Evolutionary conservation across 2,329 filamentous ascomycete species (phyloP).

Genomic region (Microdochium nivale): DNA sequence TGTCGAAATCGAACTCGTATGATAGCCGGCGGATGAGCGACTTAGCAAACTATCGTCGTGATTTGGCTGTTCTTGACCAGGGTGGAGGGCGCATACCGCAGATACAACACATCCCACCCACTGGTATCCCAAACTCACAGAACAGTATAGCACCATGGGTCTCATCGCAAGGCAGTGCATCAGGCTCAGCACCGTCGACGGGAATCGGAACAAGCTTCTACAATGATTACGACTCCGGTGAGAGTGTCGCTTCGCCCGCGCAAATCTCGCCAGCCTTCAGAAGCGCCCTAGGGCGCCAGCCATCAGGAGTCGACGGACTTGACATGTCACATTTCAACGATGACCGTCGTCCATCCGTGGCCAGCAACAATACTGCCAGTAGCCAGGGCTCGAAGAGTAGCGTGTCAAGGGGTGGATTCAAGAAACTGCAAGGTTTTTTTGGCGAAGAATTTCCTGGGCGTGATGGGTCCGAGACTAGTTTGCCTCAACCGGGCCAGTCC

Average conservation of each 20-base stretch:
- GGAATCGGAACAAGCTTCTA: slow-evolving; percentile 53
- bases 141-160: slow-evolving; percentile 53
- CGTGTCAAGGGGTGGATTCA: slow-evolving; percentile 60
- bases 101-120: slow-evolving; percentile 50
- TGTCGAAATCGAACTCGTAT: slow-evolving; percentile 16
- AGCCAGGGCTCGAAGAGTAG: slow-evolving; percentile 75
- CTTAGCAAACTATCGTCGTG: slow-evolving; percentile 62
- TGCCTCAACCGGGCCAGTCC: slow-evolving; percentile 33
- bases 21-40: slow-evolving; percentile 51
- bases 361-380: slow-evolving; percentile 77
- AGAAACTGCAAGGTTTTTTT: slow-evolving; percentile 86
- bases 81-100: slow-evolving; percentile 47
- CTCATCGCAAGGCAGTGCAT: slow-evolving; percentile 28
- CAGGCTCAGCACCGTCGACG: slow-evolving; percentile 24
- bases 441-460: slow-evolving; percentile 75
- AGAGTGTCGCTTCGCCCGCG: slow-evolving; percentile 51
- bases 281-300: slow-evolving; percentile 24
- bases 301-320: background rate
- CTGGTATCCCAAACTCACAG: slow-evolving; percentile 42
- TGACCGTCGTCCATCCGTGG: slow-evolving; percentile 76
- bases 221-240: slow-evolving; percentile 71
- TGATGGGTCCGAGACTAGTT: slow-evolving; percentile 66
- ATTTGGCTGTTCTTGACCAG: slow-evolving; percentile 60
- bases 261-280: slow-evolving; percentile 67
- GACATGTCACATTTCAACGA: slow-evolving; percentile 49